Conservation (phyloP, 148 eudicot genomes). For the Dysphania ambrosioides region DNA sequence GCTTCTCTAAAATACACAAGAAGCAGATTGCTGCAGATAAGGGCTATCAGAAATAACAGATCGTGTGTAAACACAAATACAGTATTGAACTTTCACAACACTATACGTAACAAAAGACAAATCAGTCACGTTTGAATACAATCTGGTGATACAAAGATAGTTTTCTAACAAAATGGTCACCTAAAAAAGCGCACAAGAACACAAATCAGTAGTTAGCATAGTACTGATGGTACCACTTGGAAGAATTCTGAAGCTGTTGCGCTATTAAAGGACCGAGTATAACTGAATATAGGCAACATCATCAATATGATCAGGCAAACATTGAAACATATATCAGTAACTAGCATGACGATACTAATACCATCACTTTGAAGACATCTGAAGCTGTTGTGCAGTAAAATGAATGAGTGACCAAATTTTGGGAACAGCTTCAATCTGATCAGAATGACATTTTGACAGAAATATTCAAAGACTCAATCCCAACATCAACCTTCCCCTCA, state of each 20-base stretch:
- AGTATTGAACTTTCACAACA: not conserved
- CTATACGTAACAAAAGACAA: too few relatives aligned
- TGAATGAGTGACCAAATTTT: conserved; percentile 69
- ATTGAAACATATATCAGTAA: too few relatives aligned
- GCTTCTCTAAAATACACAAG: not conserved
- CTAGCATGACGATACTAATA: too few relatives aligned
- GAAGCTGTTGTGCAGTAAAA: conserved; percentile 45
- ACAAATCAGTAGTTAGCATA: not conserved
- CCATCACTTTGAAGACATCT: too few relatives aligned
- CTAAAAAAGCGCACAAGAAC: not conserved
- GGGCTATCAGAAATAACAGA: not conserved
- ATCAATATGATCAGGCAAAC: conserved; percentile 51
- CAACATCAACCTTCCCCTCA: conserved; percentile 68
- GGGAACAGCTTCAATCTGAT: conserved; percentile 58
- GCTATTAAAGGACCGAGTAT: conserved; percentile 46
- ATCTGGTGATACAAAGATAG: not conserved
- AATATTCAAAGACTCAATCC: conserved; percentile 56
- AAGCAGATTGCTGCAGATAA: not conserved
- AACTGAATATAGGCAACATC: conserved; percentile 71
- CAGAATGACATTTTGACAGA: conserved; percentile 78
- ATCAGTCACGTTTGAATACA: not conserved
- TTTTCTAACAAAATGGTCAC: not conserved
- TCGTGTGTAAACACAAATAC: not conserved
- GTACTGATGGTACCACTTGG: conserved; percentile 33
- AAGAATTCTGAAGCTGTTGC: conserved; percentile 44